Percentiles rank a stretch among this genome's conserved stretches.
These are phyloP conservation scores for Tilletiopsis washingtonensis DNA, from an alignment of 1,284 basidiomycete species.

Conservation along the genomic window DNA sequence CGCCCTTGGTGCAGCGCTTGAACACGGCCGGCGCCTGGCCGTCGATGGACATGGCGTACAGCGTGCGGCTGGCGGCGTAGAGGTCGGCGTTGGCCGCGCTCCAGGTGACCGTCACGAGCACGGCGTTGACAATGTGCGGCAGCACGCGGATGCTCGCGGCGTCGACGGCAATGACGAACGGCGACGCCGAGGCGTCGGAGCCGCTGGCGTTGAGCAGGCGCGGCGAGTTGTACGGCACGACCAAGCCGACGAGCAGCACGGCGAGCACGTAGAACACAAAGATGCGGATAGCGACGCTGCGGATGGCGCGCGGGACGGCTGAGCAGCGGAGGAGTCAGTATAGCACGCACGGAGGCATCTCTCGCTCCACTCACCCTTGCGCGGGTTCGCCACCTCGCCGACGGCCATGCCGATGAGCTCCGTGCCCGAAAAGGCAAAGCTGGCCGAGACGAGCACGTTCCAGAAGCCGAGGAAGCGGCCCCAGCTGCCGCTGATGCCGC, in stretches of 20 bases:
- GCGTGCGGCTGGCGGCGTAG: conserved; percentile 67
- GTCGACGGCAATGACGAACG: conserved; percentile 50
- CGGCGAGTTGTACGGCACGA: conserved; percentile 29
- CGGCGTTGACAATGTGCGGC: conserved; percentile 62
- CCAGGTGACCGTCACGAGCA: conserved; percentile 68
- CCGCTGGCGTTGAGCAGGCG: conserved; percentile 9
- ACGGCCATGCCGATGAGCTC: conserved; percentile 80
- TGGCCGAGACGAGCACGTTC: conserved; percentile 51
- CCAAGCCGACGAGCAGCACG: conserved; percentile 45
- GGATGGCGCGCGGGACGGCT: conserved; percentile 35
- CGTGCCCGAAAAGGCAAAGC: conserved; percentile 71
- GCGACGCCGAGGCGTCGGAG: conserved; percentile 17
- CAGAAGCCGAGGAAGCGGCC: conserved; percentile 53
- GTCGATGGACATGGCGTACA: conserved; percentile 64
- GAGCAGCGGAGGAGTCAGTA: no score
- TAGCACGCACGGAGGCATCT: no score
- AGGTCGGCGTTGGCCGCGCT: conserved; percentile 75
- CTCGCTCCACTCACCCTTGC: no score
- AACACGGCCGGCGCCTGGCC: conserved; percentile 71
- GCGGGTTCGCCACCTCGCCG: conserved; percentile 54
- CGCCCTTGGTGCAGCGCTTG: conserved; percentile 58
- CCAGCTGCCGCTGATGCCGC: conserved; percentile 53
- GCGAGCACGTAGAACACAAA: conserved; percentile 49
- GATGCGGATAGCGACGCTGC: conserved; percentile 48
- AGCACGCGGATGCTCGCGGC: conserved; percentile 49